These are phyloP conservation scores for Rutstroemia sydowiana DNA, from an alignment of 2,329 filamentous ascomycete species.

Conservation along the genomic window DNA sequence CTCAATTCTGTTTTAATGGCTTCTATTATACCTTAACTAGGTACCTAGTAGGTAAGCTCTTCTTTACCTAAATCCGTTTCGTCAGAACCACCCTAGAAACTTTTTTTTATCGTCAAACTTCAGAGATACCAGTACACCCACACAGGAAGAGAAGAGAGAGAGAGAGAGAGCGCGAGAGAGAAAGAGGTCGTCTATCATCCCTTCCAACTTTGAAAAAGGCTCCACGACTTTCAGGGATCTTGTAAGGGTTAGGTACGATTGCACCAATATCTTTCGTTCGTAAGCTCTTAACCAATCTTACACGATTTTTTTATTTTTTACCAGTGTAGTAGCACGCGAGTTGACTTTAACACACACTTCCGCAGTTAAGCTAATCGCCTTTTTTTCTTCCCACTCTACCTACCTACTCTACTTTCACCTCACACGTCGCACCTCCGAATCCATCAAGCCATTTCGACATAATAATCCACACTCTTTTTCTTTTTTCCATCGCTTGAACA, in stretches of 20 bases:
- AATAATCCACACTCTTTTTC: constrained; percentile 7
- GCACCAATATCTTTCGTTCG: background rate
- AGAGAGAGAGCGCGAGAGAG: background rate
- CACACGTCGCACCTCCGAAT: constrained; percentile 9
- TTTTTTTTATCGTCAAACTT: background rate
- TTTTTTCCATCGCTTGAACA: background rate
- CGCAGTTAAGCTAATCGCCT: constrained; percentile 5
- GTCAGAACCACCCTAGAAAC: background rate
- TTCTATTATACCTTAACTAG: too few species aligned
- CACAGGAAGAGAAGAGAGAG: background rate
- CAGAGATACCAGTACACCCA: constrained; percentile 1
- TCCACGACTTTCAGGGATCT: constrained; percentile 1
- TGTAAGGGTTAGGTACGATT: background rate
- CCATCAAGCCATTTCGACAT: background rate
- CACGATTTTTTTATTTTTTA: constrained; percentile 1
- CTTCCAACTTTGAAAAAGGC: background rate
- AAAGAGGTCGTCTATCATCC: background rate
- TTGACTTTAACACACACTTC: constrained; percentile 1
- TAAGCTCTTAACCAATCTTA: constrained; percentile 9
- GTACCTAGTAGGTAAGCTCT: too few species aligned
- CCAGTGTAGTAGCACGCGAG: background rate
- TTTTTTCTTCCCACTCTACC: too few species aligned
- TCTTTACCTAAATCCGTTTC: background rate
- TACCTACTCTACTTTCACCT: too few species aligned
- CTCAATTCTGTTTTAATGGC: too few species aligned